phyloP scores from a whole-genome alignment of 192 early-diverging fungal species.

The Backusella circina region DNA sequence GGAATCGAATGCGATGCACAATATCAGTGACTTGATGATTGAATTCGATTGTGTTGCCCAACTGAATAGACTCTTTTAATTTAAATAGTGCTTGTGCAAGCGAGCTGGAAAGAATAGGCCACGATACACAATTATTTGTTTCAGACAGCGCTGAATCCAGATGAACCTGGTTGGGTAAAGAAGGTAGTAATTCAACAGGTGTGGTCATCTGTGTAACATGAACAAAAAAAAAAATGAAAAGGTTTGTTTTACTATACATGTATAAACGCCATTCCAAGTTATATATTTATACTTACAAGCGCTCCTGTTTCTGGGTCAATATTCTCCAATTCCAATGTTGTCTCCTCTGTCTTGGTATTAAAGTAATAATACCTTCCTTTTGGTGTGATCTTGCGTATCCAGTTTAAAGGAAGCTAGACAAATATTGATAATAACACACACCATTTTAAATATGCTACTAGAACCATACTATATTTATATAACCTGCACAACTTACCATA shows the following conservation, averaged over 20 bases:
- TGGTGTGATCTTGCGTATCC: slow-evolving; percentile 46
- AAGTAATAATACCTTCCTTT: slow-evolving; percentile 57
- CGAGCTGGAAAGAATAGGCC: slow-evolving; percentile 48
- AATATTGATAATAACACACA: background rate
- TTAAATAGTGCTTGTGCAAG: slow-evolving; percentile 51
- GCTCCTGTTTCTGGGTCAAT: slow-evolving; percentile 50
- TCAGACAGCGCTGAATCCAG: background rate
- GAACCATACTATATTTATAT: background rate
- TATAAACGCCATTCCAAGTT: background rate
- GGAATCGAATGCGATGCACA: slow-evolving; percentile 64
- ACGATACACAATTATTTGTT: slow-evolving; percentile 7
- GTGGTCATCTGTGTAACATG: background rate
- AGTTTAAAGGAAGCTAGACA: slow-evolving; percentile 45
- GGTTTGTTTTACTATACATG: background rate
- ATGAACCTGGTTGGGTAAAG: background rate
- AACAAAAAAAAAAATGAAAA: background rate
- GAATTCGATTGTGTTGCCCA: background rate
- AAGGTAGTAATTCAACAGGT: background rate
- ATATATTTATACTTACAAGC: slow-evolving; percentile 27
- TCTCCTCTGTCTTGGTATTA: slow-evolving; percentile 58
- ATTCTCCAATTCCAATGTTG: slow-evolving; percentile 49
- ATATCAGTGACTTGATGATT: slow-evolving; percentile 42
- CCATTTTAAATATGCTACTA: background rate
- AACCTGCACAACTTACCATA: background rate
- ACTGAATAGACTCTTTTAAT: slow-evolving; percentile 39